Evolutionary conservation across 2,329 filamentous ascomycete species (phyloP).

Genomic region (Trichophyton benhamiae): DNA sequence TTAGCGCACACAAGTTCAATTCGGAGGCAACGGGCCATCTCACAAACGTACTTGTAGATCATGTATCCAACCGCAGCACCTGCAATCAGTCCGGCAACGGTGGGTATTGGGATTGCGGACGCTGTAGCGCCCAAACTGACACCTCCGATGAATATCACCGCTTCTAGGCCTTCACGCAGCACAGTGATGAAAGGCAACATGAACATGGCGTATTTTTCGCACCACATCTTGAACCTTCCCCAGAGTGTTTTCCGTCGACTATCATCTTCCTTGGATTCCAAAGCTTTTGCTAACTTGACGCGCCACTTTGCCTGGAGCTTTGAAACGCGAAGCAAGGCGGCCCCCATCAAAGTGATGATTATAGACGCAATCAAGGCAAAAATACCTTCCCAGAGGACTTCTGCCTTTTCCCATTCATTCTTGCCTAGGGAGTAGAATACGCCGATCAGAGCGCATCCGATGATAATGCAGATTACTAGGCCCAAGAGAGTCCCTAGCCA

Average conservation of each 20-base stretch:
- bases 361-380: slow-evolving; percentile 9
- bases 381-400: slow-evolving; percentile 9
- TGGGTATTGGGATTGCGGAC: slow-evolving; percentile 9
- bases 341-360: slow-evolving; percentile 11
- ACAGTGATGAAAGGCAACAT: slow-evolving; percentile 9
- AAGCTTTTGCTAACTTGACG: slow-evolving; percentile 4
- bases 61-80: slow-evolving; percentile 7
- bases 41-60: slow-evolving; percentile 9
- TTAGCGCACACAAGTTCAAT: neutral
- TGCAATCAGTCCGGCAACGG: slow-evolving; percentile 6
- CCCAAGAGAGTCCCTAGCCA: slow-evolving; percentile 8
- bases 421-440: slow-evolving; percentile 10
- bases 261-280: slow-evolving; percentile 3
- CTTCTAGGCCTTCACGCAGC: slow-evolving; percentile 9
- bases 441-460: slow-evolving; percentile 9
- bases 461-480: slow-evolving; percentile 6
- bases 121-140: slow-evolving; percentile 8
- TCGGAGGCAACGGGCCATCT: neutral
- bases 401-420: slow-evolving; percentile 8
- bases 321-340: slow-evolving; percentile 9
- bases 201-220: slow-evolving; percentile 11
- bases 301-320: slow-evolving; percentile 10
- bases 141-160: slow-evolving; percentile 9
- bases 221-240: slow-evolving; percentile 7
- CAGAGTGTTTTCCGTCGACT: neutral